phyloP scores from a whole-genome alignment of 2,329 filamentous ascomycete species.

The Cercospora sesami region DNA sequence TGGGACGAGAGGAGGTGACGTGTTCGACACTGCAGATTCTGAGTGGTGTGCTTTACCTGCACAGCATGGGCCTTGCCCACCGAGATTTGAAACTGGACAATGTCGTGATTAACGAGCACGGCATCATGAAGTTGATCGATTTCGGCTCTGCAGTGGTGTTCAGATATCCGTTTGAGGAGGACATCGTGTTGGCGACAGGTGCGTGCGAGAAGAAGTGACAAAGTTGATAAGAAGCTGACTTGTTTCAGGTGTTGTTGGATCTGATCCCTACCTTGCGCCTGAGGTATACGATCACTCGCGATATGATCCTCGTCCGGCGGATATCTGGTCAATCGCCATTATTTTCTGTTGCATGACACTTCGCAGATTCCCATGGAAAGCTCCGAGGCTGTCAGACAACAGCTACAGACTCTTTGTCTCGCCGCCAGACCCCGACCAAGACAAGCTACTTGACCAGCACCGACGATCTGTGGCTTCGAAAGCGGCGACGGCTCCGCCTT shows the following conservation, averaged over 20 bases:
- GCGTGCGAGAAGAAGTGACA: slow-evolving; percentile 18
- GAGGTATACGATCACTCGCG: slow-evolving; percentile 93
- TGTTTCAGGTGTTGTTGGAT: slow-evolving; percentile 68
- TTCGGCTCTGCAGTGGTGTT: slow-evolving; percentile 98
- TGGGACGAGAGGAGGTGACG: slow-evolving; percentile 85
- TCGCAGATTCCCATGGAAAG: slow-evolving; percentile 94
- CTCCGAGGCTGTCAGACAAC: slow-evolving; percentile 86
- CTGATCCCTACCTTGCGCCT: slow-evolving; percentile 93
- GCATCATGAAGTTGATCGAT: slow-evolving; percentile 99
- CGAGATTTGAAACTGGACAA: slow-evolving; percentile 96
- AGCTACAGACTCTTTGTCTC: slow-evolving; percentile 92
- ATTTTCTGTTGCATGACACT: slow-evolving; percentile 99
- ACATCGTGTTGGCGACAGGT: slow-evolving; percentile 79
- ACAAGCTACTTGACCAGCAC: slow-evolving; percentile 35
- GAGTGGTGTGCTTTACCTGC: slow-evolving; percentile 89
- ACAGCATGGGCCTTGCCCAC: slow-evolving; percentile 92
- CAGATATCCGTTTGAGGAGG: slow-evolving; percentile 93
- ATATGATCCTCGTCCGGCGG: slow-evolving; percentile 90
- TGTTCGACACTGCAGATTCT: slow-evolving; percentile 94
- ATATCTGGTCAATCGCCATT: slow-evolving; percentile 97
- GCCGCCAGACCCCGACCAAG: slow-evolving; percentile 70
- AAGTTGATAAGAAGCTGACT: slow-evolving; percentile 11
- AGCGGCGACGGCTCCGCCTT: slow-evolving; percentile 44
- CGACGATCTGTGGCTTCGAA: slow-evolving; percentile 29
- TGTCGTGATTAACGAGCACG: slow-evolving; percentile 91